phyloP scores from a whole-genome alignment of 1,284 basidiomycete genomes.

The Marasmius oreades region DNA sequence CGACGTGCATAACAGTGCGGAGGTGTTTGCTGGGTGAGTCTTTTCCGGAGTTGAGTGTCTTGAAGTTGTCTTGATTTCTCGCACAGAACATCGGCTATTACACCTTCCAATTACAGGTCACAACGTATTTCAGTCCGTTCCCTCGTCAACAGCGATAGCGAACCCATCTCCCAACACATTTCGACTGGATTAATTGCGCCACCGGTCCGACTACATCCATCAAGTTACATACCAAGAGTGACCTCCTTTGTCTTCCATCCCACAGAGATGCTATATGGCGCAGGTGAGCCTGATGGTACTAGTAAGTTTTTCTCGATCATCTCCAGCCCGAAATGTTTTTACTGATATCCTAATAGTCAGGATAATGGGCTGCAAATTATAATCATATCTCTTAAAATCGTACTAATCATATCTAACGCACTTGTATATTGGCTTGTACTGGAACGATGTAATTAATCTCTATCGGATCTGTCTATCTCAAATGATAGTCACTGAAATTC shows the following conservation, averaged over 20 bases:
- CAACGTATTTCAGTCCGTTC: conserved; percentile 63
- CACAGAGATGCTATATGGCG: conserved; percentile 74
- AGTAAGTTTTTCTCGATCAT: conserved; percentile 38
- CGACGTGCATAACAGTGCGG: conserved; percentile 84
- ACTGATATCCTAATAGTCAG: background rate
- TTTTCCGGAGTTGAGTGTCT: background rate
- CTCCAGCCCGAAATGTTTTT: background rate
- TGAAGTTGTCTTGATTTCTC: conserved; percentile 11
- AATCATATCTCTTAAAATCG: background rate
- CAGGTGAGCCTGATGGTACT: conserved; percentile 70
- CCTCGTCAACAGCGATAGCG: conserved; percentile 31
- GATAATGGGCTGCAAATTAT: conserved; percentile 7
- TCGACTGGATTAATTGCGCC: conserved; percentile 51
- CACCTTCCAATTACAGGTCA: conserved; percentile 53
- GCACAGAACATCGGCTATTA: conserved; percentile 60
- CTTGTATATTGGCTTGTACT: background rate
- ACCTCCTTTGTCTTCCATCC: conserved; percentile 75
- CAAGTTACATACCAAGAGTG: conserved; percentile 57
- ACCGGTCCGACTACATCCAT: conserved; percentile 50
- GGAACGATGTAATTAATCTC: no score
- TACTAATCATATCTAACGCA: background rate
- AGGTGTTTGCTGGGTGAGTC: conserved; percentile 85
- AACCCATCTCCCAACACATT: conserved; percentile 45
- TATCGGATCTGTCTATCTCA: no score
- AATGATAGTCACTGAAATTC: no score